Conservation (phyloP, 495 filamentous ascomycete genomes). For the Lophium mytilinum region DNA sequence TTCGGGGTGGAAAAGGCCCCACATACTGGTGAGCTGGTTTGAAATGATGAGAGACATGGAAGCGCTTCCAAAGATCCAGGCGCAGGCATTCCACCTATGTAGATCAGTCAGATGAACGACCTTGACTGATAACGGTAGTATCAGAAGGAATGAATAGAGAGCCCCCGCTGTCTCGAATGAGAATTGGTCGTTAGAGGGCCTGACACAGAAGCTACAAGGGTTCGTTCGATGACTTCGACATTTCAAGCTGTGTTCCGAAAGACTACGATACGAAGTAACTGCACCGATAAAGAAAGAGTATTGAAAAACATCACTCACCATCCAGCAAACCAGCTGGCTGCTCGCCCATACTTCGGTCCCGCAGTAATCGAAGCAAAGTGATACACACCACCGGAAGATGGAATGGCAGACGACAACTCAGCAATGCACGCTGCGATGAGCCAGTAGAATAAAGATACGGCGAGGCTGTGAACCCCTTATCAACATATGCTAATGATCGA, state of each 20-base stretch:
- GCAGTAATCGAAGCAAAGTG: conserved; percentile 77
- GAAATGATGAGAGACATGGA: conserved; percentile 60
- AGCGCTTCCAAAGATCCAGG: conserved; percentile 63
- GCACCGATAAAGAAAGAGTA: background rate
- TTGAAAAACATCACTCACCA: conserved; percentile 15
- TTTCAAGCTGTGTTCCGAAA: no score
- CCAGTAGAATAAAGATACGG: conserved; percentile 45
- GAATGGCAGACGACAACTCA: conserved; percentile 70
- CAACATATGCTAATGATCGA: no score
- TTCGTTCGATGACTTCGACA: no score
- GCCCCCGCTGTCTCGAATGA: no score
- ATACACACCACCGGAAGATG: conserved; percentile 74
- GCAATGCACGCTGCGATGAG: conserved; percentile 49
- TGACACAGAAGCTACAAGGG: no score
- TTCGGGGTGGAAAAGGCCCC: conserved; percentile 58
- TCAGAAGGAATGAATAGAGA: background rate
- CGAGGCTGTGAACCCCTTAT: conserved; percentile 34
- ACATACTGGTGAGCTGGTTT: conserved; percentile 64
- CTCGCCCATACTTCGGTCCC: conserved; percentile 57
- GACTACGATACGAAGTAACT: no score
- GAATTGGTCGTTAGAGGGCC: no score
- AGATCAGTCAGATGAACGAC: background rate
- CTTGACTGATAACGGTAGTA: background rate
- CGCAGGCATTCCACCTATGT: conserved; percentile 56
- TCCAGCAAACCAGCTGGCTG: conserved; percentile 69